Conservation (phyloP, 2,329 filamentous ascomycete species). For the Penicillium sp. region DNA sequence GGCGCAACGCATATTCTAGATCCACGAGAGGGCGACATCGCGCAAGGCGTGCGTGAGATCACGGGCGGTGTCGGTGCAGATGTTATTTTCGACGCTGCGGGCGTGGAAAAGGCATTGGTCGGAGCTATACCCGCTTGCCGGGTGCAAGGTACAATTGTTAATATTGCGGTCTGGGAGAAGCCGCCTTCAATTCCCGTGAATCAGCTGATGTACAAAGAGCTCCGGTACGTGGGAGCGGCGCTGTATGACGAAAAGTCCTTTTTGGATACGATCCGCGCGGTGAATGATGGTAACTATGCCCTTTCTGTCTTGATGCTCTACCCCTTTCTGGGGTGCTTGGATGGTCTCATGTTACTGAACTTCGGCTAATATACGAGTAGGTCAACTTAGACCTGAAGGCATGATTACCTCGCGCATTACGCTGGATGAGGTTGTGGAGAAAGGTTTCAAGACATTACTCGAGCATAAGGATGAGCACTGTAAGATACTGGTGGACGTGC, state of each 20-base stretch:
- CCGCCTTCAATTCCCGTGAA: slow-evolving; percentile 55
- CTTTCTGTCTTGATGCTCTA: neutral
- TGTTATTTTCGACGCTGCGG: slow-evolving; percentile 63
- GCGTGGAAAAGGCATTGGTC: slow-evolving; percentile 54
- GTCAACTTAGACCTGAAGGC: slow-evolving; percentile 51
- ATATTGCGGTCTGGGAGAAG: slow-evolving; percentile 66
- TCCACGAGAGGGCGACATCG: slow-evolving; percentile 50
- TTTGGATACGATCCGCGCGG: slow-evolving; percentile 56
- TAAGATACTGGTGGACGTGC: slow-evolving; percentile 52
- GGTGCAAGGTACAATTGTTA: slow-evolving; percentile 59
- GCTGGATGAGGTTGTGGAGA: slow-evolving; percentile 58
- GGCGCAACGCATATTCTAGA: slow-evolving; percentile 58
- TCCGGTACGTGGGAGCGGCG: slow-evolving; percentile 50
- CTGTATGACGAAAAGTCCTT: slow-evolving; percentile 58
- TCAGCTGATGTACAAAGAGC: slow-evolving; percentile 55
- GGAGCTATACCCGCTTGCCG: slow-evolving; percentile 51
- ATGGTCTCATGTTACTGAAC: neutral
- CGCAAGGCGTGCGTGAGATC: slow-evolving; percentile 47
- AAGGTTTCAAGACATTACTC: slow-evolving; percentile 58
- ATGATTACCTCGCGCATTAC: slow-evolving; percentile 57
- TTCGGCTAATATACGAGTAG: slow-evolving; percentile 26
- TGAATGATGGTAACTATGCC: slow-evolving; percentile 27
- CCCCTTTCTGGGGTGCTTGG: neutral
- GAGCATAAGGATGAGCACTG: slow-evolving; percentile 62
- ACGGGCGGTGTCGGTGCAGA: slow-evolving; percentile 53